Evolutionary conservation across 306 rosid species (phyloP), one percentile per base, ranked within the genome.

Genomic region (Vigna radiata): DNA sequence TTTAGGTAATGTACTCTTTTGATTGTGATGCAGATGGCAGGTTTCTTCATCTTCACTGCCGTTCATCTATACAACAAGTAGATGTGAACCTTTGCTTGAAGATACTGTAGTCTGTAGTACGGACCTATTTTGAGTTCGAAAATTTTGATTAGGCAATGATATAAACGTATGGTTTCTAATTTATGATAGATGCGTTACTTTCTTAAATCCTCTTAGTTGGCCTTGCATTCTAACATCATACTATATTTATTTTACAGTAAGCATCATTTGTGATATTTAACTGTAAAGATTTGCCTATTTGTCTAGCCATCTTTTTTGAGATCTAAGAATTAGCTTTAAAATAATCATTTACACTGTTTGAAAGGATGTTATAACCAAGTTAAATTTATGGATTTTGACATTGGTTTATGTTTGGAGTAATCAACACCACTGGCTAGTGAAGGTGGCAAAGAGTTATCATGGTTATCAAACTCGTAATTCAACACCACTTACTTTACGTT

Each of bases 51-150:
- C 74, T 90, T 94, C 88, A 85, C 96, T 3, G 88, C 31, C 11
- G 91, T 94, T 70, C 96, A 94, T 84, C 86, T 94, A 5, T 94
- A 94, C 91, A 78, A 31, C 88, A 94, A 94, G 91, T 92, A 92
- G 86, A 63, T 85, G 55, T 72, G 53, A 81, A 75, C 77, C 72
- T 36, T 75, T 53, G 68, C 55, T 52, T 31, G 18, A 69, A 64
- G 72, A 70, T 50, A 65, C 48, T 82, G 58, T 82, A 77, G 79
- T 71, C 12, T 83, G 67, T 82, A 41, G 31, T 70, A 48, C 53
- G 25, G 76, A 85, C 82, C 76, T 70, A 11, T 73, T 62, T 55
- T 70, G 85, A 76, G 83, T 72, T 77, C 15, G 74, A 77, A 81
- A 88, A 83, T 86, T 90, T 90, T 90, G 89, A 67, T 62, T 79